A percentile compares a stretch with the other conserved stretches of the same genome.
phyloP scores from a whole-genome alignment of 2,329 filamentous ascomycete species.

The Tricladium varicosporioides region DNA sequence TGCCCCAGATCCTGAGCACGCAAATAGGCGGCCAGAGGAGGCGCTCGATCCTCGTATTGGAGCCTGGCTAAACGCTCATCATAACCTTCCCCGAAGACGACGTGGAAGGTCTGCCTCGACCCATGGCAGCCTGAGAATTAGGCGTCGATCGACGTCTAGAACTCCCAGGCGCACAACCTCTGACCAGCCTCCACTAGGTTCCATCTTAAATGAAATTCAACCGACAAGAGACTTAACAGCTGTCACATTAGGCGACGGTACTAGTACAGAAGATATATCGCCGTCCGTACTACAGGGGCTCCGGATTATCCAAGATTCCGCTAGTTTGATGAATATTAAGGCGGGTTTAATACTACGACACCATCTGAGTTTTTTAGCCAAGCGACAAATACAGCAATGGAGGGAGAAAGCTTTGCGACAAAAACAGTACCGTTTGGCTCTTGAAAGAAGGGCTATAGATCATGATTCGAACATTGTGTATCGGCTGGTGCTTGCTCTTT shows the following conservation, averaged over 20 bases:
- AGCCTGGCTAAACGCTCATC: constrained; percentile 27
- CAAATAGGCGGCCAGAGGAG: constrained; percentile 4
- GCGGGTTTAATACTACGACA: constrained; percentile 27
- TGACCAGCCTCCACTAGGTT: constrained; percentile 8
- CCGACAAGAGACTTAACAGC: constrained; percentile 25
- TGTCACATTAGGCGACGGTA: constrained; percentile 22
- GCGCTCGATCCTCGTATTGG: constrained; percentile 17
- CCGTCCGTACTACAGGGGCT: background rate
- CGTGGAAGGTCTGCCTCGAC: constrained; percentile 29
- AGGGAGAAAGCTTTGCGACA: constrained; percentile 30
- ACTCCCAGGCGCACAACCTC: constrained; percentile 3
- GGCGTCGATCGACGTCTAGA: constrained; percentile 19
- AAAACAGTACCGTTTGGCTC: constrained; percentile 36
- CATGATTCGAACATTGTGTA: constrained; percentile 51
- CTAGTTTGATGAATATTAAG: constrained; percentile 23
- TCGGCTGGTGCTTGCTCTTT: constrained; percentile 50
- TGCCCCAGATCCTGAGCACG: constrained; percentile 8
- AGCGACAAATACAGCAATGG: constrained; percentile 25
- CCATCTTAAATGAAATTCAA: constrained; percentile 21
- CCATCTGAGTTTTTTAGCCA: constrained; percentile 17
- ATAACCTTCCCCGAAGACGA: constrained; percentile 11
- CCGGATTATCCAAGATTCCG: constrained; percentile 8
- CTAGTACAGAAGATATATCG: constrained; percentile 10
- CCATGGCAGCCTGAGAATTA: constrained; percentile 27
- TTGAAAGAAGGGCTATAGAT: constrained; percentile 44